These are phyloP conservation scores for Penicillium sp. DNA, from an alignment of 2,329 filamentous ascomycete species.

Conservation along the genomic window DNA sequence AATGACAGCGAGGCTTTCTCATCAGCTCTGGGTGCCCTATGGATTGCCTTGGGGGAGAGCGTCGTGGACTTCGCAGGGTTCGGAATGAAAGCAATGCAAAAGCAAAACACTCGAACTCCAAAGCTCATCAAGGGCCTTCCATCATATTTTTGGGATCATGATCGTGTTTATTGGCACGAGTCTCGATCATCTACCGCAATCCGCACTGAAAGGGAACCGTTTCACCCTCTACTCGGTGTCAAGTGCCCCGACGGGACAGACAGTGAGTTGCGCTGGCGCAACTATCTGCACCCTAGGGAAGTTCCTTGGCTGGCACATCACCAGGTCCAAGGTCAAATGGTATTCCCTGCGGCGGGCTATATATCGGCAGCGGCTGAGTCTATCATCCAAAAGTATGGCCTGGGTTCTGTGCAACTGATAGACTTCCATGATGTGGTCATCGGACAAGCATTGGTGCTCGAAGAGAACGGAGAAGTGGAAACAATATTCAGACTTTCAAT, in stretches of 20 bases:
- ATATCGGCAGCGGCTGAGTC: slow-evolving; percentile 29
- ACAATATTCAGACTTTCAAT: slow-evolving; percentile 21
- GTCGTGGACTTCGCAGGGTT: slow-evolving; percentile 17
- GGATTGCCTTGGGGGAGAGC: slow-evolving; percentile 15
- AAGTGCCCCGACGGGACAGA: slow-evolving; percentile 17
- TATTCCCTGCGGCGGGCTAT: slow-evolving; percentile 33
- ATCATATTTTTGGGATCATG: slow-evolving; percentile 24
- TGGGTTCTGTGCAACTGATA: slow-evolving; percentile 19
- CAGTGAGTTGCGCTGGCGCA: slow-evolving; percentile 30
- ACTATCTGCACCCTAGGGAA: slow-evolving; percentile 29
- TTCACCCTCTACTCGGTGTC: slow-evolving; percentile 20
- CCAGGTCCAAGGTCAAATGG: slow-evolving; percentile 30
- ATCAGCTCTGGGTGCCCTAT: slow-evolving; percentile 17
- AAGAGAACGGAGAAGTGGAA: slow-evolving; percentile 22
- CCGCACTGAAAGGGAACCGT: slow-evolving; percentile 10
- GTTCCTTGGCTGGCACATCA: slow-evolving; percentile 37
- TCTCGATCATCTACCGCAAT: slow-evolving; percentile 15
- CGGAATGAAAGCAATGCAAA: neutral
- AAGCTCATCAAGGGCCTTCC: slow-evolving; percentile 18
- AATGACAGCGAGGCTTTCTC: slow-evolving; percentile 11
- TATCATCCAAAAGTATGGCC: slow-evolving; percentile 10
- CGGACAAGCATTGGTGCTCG: slow-evolving; percentile 26
- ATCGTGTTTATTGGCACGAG: slow-evolving; percentile 24
- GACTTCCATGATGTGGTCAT: slow-evolving; percentile 25
- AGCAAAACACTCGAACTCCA: neutral